Conservation (phyloP, 306 rosid genomes). For the Senna tora region DNA sequence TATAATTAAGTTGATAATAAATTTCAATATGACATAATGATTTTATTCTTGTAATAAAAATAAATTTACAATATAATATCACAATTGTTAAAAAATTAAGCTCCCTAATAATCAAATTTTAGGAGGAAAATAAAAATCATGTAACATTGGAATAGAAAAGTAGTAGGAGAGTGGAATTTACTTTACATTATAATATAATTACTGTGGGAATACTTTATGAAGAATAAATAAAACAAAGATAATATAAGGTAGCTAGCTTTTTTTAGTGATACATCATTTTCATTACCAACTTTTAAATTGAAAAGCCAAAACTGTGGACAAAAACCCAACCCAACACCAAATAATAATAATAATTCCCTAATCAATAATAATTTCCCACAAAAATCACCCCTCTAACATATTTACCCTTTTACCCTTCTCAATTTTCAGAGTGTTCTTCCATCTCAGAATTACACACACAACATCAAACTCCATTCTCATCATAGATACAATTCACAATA, state of each 20-base stretch:
- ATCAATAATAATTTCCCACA: conserved; percentile 43
- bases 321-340: conserved; percentile 44
- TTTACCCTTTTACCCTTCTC: conserved; percentile 34
- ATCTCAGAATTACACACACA: neutral
- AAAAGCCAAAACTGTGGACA: conserved; percentile 46
- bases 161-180: too few relatives aligned
- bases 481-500: too few relatives aligned
- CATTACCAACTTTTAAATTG: conserved; percentile 38
- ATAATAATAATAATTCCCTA: conserved; percentile 32
- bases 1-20: too few relatives aligned
- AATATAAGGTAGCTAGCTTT: conserved; percentile 36
- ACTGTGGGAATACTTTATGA: conserved; percentile 9
- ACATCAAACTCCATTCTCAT: neutral
- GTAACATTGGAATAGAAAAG: conserved; percentile 1
- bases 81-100: too few relatives aligned
- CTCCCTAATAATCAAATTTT: too few relatives aligned
- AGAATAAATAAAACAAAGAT: conserved; percentile 31
- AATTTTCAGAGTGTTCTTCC: neutral
- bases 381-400: conserved; percentile 40
- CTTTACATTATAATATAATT: conserved; percentile 29
- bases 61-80: too few relatives aligned
- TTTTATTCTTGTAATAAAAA: too few relatives aligned
- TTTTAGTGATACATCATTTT: conserved; percentile 39
- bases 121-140: too few relatives aligned
- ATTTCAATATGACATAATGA: too few relatives aligned